Conservation (phyloP, 768 basidiomycete species). For the Lanmaoa rubissima region DNA sequence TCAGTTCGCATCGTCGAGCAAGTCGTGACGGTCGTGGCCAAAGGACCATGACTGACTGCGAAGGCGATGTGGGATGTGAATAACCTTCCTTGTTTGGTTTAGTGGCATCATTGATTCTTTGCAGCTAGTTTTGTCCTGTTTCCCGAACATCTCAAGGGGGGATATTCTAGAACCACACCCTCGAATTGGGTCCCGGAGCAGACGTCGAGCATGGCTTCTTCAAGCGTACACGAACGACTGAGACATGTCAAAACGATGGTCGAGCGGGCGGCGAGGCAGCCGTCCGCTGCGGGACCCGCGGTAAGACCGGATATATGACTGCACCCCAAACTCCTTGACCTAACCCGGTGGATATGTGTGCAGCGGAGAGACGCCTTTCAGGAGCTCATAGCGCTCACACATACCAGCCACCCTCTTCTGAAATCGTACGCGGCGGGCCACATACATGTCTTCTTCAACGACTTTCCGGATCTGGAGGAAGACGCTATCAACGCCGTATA, state of each 20-base stretch:
- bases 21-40: constrained; percentile 1
- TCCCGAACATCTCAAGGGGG: not conserved
- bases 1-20: constrained; percentile 27
- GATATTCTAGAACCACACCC: not conserved
- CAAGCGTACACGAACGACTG: constrained; percentile 18
- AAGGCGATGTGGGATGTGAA: constrained; percentile 17
- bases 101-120: constrained; percentile 16
- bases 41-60: not conserved
- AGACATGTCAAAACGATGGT: constrained; percentile 36
- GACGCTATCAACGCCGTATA: constrained; percentile 76
- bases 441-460: constrained; percentile 57
- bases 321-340: not conserved
- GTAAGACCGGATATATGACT: constrained; percentile 31
- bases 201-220: constrained; percentile 20
- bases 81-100: constrained; percentile 18
- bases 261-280: constrained; percentile 41
- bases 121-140: not conserved
- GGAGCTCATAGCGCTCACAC: constrained; percentile 53
- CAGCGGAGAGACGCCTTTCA: constrained; percentile 54
- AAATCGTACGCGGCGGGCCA: constrained; percentile 59
- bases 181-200: not conserved
- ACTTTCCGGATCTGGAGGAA: constrained; percentile 72
- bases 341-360: constrained; percentile 8
- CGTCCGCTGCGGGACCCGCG: constrained; percentile 37
- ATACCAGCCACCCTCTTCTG: constrained; percentile 43